Base-by-base conservation (phyloP, 2,329 filamentous ascomycete species). In the Zasmidium citrigriseum region DNA sequence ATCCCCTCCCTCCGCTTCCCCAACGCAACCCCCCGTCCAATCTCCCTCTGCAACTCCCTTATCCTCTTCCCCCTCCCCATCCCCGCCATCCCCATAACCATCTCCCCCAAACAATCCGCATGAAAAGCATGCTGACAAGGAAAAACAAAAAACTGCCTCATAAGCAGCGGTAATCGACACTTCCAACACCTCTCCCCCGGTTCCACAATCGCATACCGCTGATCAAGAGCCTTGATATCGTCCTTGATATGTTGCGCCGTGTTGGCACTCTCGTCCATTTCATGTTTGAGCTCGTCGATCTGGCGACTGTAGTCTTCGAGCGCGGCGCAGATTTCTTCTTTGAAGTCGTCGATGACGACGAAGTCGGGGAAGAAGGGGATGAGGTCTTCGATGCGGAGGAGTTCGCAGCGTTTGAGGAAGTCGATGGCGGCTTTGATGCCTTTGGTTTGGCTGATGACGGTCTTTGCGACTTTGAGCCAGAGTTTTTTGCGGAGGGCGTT, bases 311-410 rank as follows among this genome's bases (percentile, higher is more conserved):
- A 99, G 63, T 96, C 90, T 75, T 99, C 95, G 1, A 99, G 83
- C 1, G 96, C 95, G 0, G 86, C 82, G 77, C 95, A 99, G 38
- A 99, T 98, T 73, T 99, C 95, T 63, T 98, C 93, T 72, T 98
- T 97, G 83, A 99, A 99, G 74, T 98, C 95, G 72, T 99, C 95
- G 62, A 99, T 98, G 52, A 98, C 90, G 22, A 98, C 92, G 72
- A 99, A 99, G 73, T 99, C 95, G 0, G 95, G 95, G 77, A 99
- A 99, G 80, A 99, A 97, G 0, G 95, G 95, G 44, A 99, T 98
- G 25, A 99, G 78, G 70, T 99, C 95, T 77, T 99, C 95, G 63
- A 99, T 99, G 63, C 89, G 89, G 50, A 99, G 84, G 12, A 98
- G 82, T 60, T 97, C 92, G 73, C 93, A 97, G 10, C 91, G 88